These are phyloP conservation scores for Pythium biforme DNA, from an alignment of 352 stramenopile genomes.

Conservation along the genomic window DNA sequence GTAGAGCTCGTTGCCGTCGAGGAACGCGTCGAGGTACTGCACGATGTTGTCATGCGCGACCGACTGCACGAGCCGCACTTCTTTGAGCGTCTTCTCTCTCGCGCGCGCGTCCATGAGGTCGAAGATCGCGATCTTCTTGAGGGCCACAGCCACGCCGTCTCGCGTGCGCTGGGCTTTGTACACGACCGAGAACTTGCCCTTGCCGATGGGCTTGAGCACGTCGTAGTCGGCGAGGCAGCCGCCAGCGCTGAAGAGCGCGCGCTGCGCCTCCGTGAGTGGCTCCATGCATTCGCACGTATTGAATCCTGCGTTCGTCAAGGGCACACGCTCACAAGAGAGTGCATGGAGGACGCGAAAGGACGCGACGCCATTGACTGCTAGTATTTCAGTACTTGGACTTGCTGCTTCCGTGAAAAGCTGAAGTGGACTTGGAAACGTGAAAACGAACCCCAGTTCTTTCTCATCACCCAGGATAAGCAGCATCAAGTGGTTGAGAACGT, in stretches of 20 bases:
- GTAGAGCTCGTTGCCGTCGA: constrained; percentile 88
- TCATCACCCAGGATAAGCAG: too few species aligned
- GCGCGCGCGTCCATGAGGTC: constrained; percentile 89
- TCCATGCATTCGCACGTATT: constrained; percentile 49
- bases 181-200: constrained; percentile 93
- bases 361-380: too few species aligned
- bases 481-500: too few species aligned
- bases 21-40: constrained; percentile 90
- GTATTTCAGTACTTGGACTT: constrained; percentile 12
- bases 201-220: constrained; percentile 88
- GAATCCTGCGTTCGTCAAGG: too few species aligned
- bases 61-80: constrained; percentile 88
- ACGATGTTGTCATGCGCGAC: constrained; percentile 91
- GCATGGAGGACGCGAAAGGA: too few species aligned
- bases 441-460: too few species aligned
- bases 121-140: constrained; percentile 94
- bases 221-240: constrained; percentile 73
- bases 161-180: constrained; percentile 77
- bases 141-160: constrained; percentile 77
- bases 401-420: too few species aligned
- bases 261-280: constrained; percentile 69
- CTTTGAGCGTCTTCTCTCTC: constrained; percentile 90
- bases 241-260: constrained; percentile 55
- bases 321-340: too few species aligned
- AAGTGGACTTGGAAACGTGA: too few species aligned